These are phyloP conservation scores for Mycena vitilis DNA, from an alignment of 768 basidiomycete genomes.

Conservation along the genomic window DNA sequence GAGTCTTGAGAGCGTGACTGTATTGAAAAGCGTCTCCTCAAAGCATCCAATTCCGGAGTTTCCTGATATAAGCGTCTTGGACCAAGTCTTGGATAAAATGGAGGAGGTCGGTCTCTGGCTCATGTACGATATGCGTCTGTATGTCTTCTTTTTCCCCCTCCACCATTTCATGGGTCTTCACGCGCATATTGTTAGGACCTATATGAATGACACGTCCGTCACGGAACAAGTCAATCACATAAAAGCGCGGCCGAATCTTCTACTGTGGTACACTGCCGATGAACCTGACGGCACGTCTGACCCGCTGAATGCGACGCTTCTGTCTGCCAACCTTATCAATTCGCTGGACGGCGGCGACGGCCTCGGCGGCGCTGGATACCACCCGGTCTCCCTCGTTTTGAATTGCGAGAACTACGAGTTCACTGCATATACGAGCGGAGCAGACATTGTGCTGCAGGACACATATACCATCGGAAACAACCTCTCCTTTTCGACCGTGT, in stretches of 20 bases:
- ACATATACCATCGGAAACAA: constrained; percentile 71
- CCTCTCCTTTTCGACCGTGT: constrained; percentile 69
- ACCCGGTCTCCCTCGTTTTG: constrained; percentile 73
- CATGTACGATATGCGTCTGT: constrained; percentile 87
- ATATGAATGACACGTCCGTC: constrained; percentile 72
- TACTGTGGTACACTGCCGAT: constrained; percentile 79
- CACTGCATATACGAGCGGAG: constrained; percentile 65
- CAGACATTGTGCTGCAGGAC: constrained; percentile 80
- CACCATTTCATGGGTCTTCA: too few species aligned
- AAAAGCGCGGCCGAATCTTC: constrained; percentile 72
- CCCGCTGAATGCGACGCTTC: constrained; percentile 69
- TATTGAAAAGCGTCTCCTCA: too few species aligned
- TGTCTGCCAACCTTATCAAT: constrained; percentile 67
- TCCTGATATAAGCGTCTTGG: too few species aligned
- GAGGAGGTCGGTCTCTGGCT: constrained; percentile 75
- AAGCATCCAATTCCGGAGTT: too few species aligned
- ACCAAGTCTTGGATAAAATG: constrained; percentile 75
- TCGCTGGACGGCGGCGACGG: constrained; percentile 65
- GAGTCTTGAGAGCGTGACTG: too few species aligned
- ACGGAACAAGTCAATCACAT: constrained; percentile 75
- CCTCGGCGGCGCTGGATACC: constrained; percentile 65
- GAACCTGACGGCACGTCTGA: constrained; percentile 72
- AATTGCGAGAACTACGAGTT: constrained; percentile 79
- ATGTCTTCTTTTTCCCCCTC: constrained; percentile 36
- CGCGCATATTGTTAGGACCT: too few species aligned